These are phyloP conservation scores for Boletus edulis DNA, from an alignment of 768 basidiomycete species.

Conservation along the genomic window DNA sequence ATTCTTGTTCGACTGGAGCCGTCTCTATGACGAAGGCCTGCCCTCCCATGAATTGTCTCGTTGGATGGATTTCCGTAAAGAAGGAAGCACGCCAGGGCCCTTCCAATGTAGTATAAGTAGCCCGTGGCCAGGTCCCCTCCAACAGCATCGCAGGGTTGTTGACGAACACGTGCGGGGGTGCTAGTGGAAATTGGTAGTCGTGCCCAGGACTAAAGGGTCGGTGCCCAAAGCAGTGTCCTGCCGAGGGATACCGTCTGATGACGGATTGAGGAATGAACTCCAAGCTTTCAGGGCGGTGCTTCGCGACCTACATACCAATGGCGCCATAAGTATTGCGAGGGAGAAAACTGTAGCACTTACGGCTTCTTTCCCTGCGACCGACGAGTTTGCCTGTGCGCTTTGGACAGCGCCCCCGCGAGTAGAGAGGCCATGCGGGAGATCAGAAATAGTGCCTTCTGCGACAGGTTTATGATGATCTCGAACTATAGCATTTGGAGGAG, in stretches of 20 bases:
- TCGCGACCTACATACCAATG: background rate
- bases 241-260: slow-evolving; percentile 20
- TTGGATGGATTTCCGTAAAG: background rate
- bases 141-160: slow-evolving; percentile 1
- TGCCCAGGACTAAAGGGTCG: background rate
- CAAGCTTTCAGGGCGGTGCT: slow-evolving; percentile 20
- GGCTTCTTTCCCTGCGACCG: background rate
- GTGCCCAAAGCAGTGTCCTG: background rate
- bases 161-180: background rate
- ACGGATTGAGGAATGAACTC: slow-evolving; percentile 28
- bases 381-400: background rate
- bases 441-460: background rate
- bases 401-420: background rate
- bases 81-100: slow-evolving; percentile 1
- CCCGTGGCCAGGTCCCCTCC: slow-evolving; percentile 2
- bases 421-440: background rate
- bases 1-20: background rate
- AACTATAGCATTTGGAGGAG: background rate
- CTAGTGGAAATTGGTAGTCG: background rate
- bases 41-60: background rate
- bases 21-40: background rate
- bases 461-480: background rate
- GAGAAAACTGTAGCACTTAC: slow-evolving; percentile 6
- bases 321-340: background rate
- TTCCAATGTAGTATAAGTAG: background rate